These are phyloP conservation scores for Spencermartinsiella europaea DNA, from an alignment of 805 yeast species.

Conservation along the genomic window DNA sequence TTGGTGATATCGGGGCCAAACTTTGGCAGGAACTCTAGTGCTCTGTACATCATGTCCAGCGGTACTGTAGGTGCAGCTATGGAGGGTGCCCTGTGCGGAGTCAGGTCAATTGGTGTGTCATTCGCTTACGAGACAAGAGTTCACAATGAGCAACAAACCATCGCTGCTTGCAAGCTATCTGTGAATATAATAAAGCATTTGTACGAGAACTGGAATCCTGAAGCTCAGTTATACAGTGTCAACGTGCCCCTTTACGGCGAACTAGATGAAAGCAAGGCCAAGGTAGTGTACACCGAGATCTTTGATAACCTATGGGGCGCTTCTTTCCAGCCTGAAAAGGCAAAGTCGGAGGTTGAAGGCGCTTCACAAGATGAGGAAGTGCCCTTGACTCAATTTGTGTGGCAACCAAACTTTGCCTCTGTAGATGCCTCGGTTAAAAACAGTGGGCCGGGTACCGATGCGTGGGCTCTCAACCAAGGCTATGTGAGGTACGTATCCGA, in stretches of 20 bases:
- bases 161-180: slow-evolving; percentile 63
- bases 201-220: slow-evolving; percentile 49
- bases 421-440: slow-evolving; percentile 52
- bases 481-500: slow-evolving; percentile 42
- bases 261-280: slow-evolving; percentile 51
- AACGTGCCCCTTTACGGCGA: slow-evolving; percentile 71
- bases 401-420: slow-evolving; percentile 78
- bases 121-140: slow-evolving; percentile 63
- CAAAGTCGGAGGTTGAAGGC: slow-evolving; percentile 37
- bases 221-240: slow-evolving; percentile 70
- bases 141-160: slow-evolving; percentile 47
- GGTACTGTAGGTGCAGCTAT: slow-evolving; percentile 97
- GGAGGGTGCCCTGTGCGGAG: slow-evolving; percentile 74
- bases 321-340: slow-evolving; percentile 40
- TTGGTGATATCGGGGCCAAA: slow-evolving; percentile 93
- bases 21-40: slow-evolving; percentile 88
- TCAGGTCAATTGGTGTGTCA: slow-evolving; percentile 71
- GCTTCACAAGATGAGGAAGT: background rate
- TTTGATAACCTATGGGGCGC: slow-evolving; percentile 76
- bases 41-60: slow-evolving; percentile 80
- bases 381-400: slow-evolving; percentile 48
- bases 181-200: slow-evolving; percentile 60
- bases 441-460: slow-evolving; percentile 54
- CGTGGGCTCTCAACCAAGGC: slow-evolving; percentile 60
- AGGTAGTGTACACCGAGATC: slow-evolving; percentile 69